A percentile compares a stretch with the other conserved stretches of the same genome.
Conservation (phyloP, 208 protist genomes). For the Trypanosoma congolense region DNA sequence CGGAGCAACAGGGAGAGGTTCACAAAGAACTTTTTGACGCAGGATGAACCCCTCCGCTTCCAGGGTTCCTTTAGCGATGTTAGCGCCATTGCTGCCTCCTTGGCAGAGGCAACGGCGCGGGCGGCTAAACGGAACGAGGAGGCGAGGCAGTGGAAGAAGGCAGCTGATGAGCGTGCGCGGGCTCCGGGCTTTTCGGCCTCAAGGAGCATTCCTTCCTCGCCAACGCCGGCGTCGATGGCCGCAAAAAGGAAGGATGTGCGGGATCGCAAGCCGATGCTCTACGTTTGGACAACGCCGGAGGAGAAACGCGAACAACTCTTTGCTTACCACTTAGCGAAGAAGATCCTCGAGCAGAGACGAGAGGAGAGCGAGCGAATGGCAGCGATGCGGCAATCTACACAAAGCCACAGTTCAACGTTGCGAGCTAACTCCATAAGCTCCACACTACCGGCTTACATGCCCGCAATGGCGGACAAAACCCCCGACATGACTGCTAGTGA, state of each 20-base stretch:
- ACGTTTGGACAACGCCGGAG: conserved; percentile 10
- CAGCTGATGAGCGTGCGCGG: background rate
- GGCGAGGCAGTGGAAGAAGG: background rate
- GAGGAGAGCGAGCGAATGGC: background rate
- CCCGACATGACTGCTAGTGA: background rate
- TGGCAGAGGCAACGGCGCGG: background rate
- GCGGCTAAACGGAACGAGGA: background rate
- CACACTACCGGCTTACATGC: background rate
- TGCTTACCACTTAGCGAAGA: conserved; percentile 18
- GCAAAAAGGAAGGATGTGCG: background rate
- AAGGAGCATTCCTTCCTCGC: background rate
- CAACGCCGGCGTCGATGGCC: background rate
- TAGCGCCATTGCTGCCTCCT: background rate
- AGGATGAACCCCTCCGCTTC: background rate
- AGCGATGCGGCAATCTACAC: background rate
- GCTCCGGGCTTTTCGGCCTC: too few relatives aligned
- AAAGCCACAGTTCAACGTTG: background rate
- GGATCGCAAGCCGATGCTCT: background rate
- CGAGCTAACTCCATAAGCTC: background rate
- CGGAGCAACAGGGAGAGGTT: too few relatives aligned
- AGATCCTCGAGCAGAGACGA: background rate
- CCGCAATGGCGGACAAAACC: background rate
- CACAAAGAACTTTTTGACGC: background rate
- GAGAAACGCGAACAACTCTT: conserved; percentile 15
- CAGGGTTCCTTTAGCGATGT: background rate